These are phyloP conservation scores for Nemania abortiva DNA, from an alignment of 2,329 filamentous ascomycete species.

Conservation along the genomic window DNA sequence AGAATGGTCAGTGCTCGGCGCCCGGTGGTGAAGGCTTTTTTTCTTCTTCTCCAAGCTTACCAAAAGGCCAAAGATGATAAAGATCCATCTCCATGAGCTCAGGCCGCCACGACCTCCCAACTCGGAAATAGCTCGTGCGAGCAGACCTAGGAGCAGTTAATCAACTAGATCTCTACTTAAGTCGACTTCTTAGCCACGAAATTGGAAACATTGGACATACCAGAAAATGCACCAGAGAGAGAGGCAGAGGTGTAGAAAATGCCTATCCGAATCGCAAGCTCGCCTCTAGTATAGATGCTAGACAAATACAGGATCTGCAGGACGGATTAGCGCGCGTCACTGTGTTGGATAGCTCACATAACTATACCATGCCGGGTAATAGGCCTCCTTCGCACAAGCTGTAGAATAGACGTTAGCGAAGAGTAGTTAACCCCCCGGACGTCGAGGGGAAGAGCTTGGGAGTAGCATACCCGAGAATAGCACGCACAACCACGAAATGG, in stretches of 20 bases:
- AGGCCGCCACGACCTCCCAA: conserved; percentile 67
- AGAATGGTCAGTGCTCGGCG: conserved; percentile 14
- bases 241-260: conserved; percentile 77
- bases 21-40: not conserved
- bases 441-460: not conserved
- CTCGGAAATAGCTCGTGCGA: conserved; percentile 71
- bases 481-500: conserved; percentile 71
- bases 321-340: conserved; percentile 32
- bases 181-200: too few species aligned
- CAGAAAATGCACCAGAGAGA: conserved; percentile 73
- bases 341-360: not conserved
- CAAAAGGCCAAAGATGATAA: conserved; percentile 69
- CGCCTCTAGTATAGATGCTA: conserved; percentile 68
- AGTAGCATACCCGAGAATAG: conserved; percentile 61
- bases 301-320: conserved; percentile 72
- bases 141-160: conserved; percentile 56
- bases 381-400: conserved; percentile 73
- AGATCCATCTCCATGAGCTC: conserved; percentile 72
- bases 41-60: conserved; percentile 51
- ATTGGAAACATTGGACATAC: conserved; percentile 45
- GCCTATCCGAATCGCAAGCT: conserved; percentile 73
- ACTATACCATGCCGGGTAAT: conserved; percentile 72
- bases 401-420: conserved; percentile 11
- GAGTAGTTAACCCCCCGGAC: too few species aligned
- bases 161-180: not conserved